These are phyloP conservation scores for Ceratocystis variospora DNA, from an alignment of 2,329 filamentous ascomycete species.

Conservation along the genomic window DNA sequence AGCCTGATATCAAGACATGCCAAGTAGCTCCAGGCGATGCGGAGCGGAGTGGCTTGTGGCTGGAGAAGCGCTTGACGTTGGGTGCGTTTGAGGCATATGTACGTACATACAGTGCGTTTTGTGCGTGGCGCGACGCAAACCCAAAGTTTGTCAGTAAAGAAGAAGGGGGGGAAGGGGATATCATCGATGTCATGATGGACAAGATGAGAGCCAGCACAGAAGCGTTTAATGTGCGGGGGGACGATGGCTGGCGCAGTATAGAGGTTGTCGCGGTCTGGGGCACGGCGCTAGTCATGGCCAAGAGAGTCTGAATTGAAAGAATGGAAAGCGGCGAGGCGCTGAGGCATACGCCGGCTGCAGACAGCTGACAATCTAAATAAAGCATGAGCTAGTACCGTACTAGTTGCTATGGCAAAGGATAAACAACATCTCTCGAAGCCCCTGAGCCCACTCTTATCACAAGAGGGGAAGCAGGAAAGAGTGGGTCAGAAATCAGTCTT, in stretches of 20 bases:
- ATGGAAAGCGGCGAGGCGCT: no score
- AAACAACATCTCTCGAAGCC: conserved; percentile 18
- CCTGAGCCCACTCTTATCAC: conserved; percentile 11
- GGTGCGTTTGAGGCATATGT: conserved; percentile 47
- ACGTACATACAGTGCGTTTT: conserved; percentile 46
- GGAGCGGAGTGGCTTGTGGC: conserved; percentile 30
- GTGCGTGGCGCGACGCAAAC: conserved; percentile 44
- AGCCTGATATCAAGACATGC: conserved; percentile 34
- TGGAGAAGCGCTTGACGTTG: conserved; percentile 40
- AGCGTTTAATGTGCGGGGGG: conserved; percentile 36
- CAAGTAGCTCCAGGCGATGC: conserved; percentile 25
- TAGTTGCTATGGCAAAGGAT: conserved; percentile 17
- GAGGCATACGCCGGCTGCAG: background rate
- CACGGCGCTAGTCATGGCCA: conserved; percentile 44
- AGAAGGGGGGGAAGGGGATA: conserved; percentile 44
- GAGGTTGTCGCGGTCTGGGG: conserved; percentile 49
- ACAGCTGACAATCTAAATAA: background rate
- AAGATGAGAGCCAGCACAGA: conserved; percentile 40
- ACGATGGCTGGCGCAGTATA: conserved; percentile 36
- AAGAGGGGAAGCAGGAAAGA: background rate
- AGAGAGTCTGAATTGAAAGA: conserved; percentile 24
- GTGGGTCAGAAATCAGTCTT: background rate
- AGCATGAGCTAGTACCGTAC: background rate
- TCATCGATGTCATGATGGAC: conserved; percentile 50
- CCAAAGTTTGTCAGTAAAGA: conserved; percentile 35